A percentile compares a stretch with the other conserved stretches of the same genome.
These are phyloP conservation scores for Infundibulicybe gibba DNA, from an alignment of 768 basidiomycete species.

Conservation along the genomic window DNA sequence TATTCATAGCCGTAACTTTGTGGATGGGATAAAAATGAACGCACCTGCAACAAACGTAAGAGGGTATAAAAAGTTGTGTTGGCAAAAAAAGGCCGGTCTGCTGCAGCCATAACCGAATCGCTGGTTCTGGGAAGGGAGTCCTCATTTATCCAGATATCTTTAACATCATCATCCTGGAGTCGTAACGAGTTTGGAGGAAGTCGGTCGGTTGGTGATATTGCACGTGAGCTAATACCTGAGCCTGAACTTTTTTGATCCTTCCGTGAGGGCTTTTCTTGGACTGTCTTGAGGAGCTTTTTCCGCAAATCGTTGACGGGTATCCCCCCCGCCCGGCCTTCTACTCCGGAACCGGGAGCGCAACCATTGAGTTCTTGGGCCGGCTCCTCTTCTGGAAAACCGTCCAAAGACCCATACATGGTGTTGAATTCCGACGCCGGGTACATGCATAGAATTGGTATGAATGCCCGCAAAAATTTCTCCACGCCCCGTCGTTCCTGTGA, in stretches of 20 bases:
- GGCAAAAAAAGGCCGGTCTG: slow-evolving; percentile 72
- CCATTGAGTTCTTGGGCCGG: slow-evolving; percentile 24
- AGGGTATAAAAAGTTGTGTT: slow-evolving; percentile 94
- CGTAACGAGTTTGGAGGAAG: slow-evolving; percentile 25
- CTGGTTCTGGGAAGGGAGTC: slow-evolving; percentile 22
- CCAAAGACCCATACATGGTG: slow-evolving; percentile 54
- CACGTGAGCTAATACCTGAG: slow-evolving; percentile 38
- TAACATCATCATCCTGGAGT: slow-evolving; percentile 25
- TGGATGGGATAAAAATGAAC: slow-evolving; percentile 11
- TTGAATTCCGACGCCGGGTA: slow-evolving; percentile 65
- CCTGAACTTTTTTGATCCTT: slow-evolving; percentile 19
- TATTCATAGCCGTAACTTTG: slow-evolving; percentile 8
- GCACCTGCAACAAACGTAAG: slow-evolving; percentile 85
- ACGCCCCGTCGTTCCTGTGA: slow-evolving; percentile 75
- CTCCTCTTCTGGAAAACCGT: slow-evolving; percentile 42
- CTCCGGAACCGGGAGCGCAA: slow-evolving; percentile 30
- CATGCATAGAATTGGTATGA: slow-evolving; percentile 82
- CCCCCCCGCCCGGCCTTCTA: slow-evolving; percentile 47
- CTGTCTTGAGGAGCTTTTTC: slow-evolving; percentile 76
- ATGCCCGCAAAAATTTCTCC: slow-evolving; percentile 80
- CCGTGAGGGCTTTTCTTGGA: slow-evolving; percentile 49
- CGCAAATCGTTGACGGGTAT: slow-evolving; percentile 67
- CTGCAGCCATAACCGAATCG: slow-evolving; percentile 15
- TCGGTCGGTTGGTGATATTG: slow-evolving; percentile 33
- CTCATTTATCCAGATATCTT: slow-evolving; percentile 64